Evolutionary conservation across 2,329 filamentous ascomycete genomes (phyloP).

Genomic region (Colletotrichum melonis): DNA sequence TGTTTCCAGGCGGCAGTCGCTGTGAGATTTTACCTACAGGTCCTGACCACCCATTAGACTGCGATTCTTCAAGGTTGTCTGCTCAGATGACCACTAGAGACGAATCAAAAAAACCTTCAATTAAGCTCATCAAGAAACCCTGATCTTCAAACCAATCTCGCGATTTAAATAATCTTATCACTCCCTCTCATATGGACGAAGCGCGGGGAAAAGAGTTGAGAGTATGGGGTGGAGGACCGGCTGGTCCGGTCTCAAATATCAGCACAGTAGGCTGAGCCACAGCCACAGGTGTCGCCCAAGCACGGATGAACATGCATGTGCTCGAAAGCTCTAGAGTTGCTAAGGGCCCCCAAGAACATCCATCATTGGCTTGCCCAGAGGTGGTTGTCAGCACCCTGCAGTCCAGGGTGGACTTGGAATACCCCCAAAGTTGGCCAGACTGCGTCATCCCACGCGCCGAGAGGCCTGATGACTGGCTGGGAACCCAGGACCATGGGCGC

Average conservation of each 20-base stretch:
- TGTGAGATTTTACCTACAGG: too few species aligned
- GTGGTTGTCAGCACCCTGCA: neutral
- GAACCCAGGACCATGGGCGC: neutral
- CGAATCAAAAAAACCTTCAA: too few species aligned
- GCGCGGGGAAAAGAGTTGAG: neutral
- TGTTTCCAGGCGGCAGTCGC: too few species aligned
- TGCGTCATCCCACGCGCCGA: conserved; percentile 18
- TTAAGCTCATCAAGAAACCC: too few species aligned
- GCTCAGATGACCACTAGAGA: too few species aligned
- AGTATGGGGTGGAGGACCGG: neutral
- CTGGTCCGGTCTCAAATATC: neutral
- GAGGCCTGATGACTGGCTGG: neutral
- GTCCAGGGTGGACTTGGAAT: conserved; percentile 4
- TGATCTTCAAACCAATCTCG: too few species aligned
- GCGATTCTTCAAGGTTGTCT: too few species aligned
- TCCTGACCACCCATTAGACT: too few species aligned
- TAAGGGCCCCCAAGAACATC: neutral
- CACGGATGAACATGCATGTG: conserved; percentile 10
- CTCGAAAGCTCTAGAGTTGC: conserved; percentile 2
- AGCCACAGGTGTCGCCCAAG: neutral
- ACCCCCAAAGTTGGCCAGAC: neutral
- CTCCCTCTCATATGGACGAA: neutral
- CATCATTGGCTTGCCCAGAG: conserved; percentile 5
- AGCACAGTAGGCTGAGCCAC: neutral
- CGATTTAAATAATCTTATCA: neutral